Percentiles rank a stretch among this genome's conserved stretches.
Evolutionary conservation across 768 basidiomycete genomes (phyloP).

Genomic region (Rubroboletus satanas): DNA sequence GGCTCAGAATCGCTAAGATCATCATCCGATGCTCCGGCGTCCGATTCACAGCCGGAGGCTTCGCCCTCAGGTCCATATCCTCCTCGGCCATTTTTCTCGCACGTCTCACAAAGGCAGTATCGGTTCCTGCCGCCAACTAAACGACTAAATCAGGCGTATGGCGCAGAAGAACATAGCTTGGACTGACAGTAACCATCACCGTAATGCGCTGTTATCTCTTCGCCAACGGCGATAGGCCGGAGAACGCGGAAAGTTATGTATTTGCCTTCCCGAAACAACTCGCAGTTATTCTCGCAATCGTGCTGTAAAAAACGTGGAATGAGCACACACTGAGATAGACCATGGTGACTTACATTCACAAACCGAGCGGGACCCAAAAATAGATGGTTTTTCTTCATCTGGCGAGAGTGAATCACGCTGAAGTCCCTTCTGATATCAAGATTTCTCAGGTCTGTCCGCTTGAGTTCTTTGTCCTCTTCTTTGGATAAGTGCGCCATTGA

Average conservation of each 20-base stretch:
- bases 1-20: conserved; percentile 39
- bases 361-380: conserved; percentile 90
- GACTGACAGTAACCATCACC: conserved; percentile 86
- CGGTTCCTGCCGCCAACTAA: conserved; percentile 65
- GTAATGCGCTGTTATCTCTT: conserved; percentile 88
- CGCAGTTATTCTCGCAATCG: conserved; percentile 87
- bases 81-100: conserved; percentile 70
- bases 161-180: conserved; percentile 18
- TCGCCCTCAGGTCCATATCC: conserved; percentile 63
- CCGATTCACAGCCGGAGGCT: conserved; percentile 44
- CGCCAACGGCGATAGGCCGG: conserved; percentile 71
- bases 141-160: conserved; percentile 28
- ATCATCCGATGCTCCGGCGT: conserved; percentile 37
- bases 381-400: conserved; percentile 89
- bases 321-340: background rate
- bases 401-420: conserved; percentile 87
- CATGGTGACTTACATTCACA: conserved; percentile 67
- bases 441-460: conserved; percentile 68
- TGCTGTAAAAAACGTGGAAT: conserved; percentile 47
- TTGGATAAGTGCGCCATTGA: conserved; percentile 87
- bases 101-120: conserved; percentile 83
- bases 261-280: conserved; percentile 82
- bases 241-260: conserved; percentile 88
- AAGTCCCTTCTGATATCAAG: conserved; percentile 81
- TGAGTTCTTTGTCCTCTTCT: conserved; percentile 82